These are phyloP conservation scores for Botryotinia convoluta DNA, from an alignment of 2,329 filamentous ascomycete species.

Conservation along the genomic window DNA sequence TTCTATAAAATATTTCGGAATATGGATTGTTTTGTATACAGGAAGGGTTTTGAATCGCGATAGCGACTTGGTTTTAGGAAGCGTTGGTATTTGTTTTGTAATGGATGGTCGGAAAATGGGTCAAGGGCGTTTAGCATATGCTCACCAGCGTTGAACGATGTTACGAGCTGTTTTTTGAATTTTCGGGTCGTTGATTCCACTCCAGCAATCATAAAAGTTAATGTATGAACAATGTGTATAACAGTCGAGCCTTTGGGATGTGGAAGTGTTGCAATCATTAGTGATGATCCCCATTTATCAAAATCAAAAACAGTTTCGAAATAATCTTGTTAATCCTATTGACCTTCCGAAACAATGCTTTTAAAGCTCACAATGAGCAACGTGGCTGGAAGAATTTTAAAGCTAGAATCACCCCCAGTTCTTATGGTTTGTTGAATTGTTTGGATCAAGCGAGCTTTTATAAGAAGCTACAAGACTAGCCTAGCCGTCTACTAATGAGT, in stretches of 20 bases:
- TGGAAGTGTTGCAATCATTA: neutral
- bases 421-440: neutral
- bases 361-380: neutral
- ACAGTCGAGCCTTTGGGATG: neutral
- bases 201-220: neutral
- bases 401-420: neutral
- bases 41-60: neutral
- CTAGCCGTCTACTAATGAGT: neutral
- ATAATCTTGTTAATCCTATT: neutral
- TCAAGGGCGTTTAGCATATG: neutral
- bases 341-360: neutral
- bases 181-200: too few species aligned
- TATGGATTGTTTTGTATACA: neutral
- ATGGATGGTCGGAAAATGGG: neutral
- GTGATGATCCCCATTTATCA: neutral
- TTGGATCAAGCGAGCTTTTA: neutral
- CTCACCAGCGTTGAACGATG: neutral
- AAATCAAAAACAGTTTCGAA: neutral
- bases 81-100: neutral
- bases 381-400: neutral
- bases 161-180: too few species aligned
- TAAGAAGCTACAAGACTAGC: neutral
- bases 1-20: neutral
- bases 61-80: neutral
- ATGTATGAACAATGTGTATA: neutral